These are phyloP conservation scores for Coleophoma eucalyptorum DNA, from an alignment of 2,329 filamentous ascomycete genomes.

Conservation along the genomic window DNA sequence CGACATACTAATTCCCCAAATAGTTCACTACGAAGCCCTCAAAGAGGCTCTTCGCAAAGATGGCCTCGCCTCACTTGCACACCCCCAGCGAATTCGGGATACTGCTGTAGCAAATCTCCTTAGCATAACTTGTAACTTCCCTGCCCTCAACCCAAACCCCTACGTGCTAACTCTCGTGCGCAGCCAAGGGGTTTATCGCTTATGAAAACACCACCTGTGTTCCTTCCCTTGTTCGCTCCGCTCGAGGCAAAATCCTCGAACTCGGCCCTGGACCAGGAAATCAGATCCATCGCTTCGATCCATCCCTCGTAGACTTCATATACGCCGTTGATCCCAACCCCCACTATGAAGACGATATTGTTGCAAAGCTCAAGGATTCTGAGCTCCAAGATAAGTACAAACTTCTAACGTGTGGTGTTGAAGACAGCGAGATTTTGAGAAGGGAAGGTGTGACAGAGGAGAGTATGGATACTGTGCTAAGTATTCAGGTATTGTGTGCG, in stretches of 20 bases:
- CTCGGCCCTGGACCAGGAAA: conserved; percentile 39
- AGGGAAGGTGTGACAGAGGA: conserved; percentile 27
- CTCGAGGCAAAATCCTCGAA: conserved; percentile 34
- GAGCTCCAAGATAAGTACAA: conserved; percentile 28
- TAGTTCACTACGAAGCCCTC: too few species aligned
- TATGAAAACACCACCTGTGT: conserved; percentile 6
- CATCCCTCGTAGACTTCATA: conserved; percentile 23
- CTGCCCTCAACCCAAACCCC: too few species aligned
- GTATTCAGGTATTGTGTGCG: conserved; percentile 38
- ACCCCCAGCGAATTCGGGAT: too few species aligned
- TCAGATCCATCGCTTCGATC: conserved; percentile 33
- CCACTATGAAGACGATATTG: conserved; percentile 21
- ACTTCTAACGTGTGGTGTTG: conserved; percentile 29
- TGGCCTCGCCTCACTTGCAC: too few species aligned
- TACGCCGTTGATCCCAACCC: conserved; percentile 37
- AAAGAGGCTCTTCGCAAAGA: too few species aligned
- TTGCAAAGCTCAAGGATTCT: conserved; percentile 11
- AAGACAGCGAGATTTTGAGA: conserved; percentile 31
- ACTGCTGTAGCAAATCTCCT: too few species aligned
- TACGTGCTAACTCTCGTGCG: too few species aligned
- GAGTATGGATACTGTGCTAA: conserved; percentile 34
- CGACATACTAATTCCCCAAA: too few species aligned
- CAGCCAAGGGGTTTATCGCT: too few species aligned
- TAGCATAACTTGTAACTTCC: too few species aligned
- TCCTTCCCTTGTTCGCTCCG: conserved; percentile 24